phyloP scores from a whole-genome alignment of 495 filamentous ascomycete genomes.

The Saxispiralis lemnorum region DNA sequence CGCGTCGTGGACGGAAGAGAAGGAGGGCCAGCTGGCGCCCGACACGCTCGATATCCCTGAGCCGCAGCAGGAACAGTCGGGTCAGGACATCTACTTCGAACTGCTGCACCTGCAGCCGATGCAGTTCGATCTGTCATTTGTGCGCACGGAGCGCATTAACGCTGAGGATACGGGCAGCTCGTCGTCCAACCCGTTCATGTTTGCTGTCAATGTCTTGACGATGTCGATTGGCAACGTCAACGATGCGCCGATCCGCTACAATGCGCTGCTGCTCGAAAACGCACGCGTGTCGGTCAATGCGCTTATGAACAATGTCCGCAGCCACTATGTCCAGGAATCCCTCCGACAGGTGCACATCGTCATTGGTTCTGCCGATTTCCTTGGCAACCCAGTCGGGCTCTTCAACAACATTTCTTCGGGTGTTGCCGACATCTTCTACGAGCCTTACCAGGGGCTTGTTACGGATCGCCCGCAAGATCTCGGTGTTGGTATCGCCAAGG shows the following conservation, averaged over 20 bases:
- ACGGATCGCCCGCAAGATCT: conserved; percentile 88
- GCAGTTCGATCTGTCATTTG: conserved; percentile 92
- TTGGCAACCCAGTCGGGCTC: conserved; percentile 93
- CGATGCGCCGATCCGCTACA: conserved; percentile 82
- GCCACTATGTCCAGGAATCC: conserved; percentile 88
- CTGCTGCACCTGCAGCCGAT: conserved; percentile 91
- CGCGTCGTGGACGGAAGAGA: conserved; percentile 71
- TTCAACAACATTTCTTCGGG: conserved; percentile 98
- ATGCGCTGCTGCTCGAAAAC: conserved; percentile 88
- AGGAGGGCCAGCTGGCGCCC: conserved; percentile 73
- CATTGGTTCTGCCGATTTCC: conserved; percentile 87
- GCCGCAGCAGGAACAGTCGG: conserved; percentile 62
- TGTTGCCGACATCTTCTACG: conserved; percentile 94
- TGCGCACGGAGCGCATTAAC: conserved; percentile 90
- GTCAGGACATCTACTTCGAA: conserved; percentile 94
- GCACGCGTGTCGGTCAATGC: conserved; percentile 75
- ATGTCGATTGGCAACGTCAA: conserved; percentile 99
- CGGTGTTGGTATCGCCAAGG: conserved; percentile 86
- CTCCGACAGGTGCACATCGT: conserved; percentile 94
- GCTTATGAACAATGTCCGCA: conserved; percentile 66
- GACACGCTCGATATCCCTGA: conserved; percentile 82
- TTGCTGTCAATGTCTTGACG: conserved; percentile 91
- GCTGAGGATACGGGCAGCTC: conserved; percentile 77
- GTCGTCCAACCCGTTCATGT: conserved; percentile 86
- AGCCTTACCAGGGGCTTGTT: conserved; percentile 92